phyloP scores from a whole-genome alignment of 768 basidiomycete genomes.

The Tricholoma sp. region DNA sequence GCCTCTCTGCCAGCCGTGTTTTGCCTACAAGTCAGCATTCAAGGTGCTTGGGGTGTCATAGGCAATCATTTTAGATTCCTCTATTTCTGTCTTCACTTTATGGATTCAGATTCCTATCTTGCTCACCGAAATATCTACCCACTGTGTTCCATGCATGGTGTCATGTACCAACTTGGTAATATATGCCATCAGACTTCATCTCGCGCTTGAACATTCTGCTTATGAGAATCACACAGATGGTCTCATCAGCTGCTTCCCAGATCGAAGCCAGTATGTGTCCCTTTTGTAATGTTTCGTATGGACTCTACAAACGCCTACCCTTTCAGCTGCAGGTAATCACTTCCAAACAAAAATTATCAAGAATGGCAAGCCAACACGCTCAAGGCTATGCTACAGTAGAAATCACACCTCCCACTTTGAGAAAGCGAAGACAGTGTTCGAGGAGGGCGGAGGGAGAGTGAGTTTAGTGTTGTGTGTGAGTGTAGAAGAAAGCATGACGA shows the following conservation, averaged over 20 bases:
- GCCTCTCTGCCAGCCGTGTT: slow-evolving; percentile 79
- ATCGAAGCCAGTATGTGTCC: no score
- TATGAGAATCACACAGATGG: slow-evolving; percentile 30
- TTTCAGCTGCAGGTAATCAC: slow-evolving; percentile 54
- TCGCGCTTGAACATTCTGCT: neutral
- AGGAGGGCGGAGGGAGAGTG: slow-evolving; percentile 53
- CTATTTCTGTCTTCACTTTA: slow-evolving; percentile 25
- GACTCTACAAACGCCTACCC: slow-evolving; percentile 6
- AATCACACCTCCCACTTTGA: slow-evolving; percentile 67
- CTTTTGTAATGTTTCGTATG: neutral
- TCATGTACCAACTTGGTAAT: no score
- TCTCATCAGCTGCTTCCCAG: no score
- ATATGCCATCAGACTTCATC: slow-evolving; percentile 23
- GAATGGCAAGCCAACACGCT: slow-evolving; percentile 36
- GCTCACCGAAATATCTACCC: slow-evolving; percentile 76
- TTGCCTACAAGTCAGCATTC: slow-evolving; percentile 80
- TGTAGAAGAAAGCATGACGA: slow-evolving; percentile 59
- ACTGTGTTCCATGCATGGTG: slow-evolving; percentile 84
- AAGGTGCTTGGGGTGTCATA: slow-evolving; percentile 87
- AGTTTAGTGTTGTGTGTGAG: slow-evolving; percentile 43
- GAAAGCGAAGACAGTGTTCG: slow-evolving; percentile 59
- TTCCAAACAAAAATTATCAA: slow-evolving; percentile 45
- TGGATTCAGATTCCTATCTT: slow-evolving; percentile 62
- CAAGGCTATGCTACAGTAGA: slow-evolving; percentile 64
- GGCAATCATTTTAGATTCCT: slow-evolving; percentile 21